Percentiles rank a stretch among this genome's conserved stretches.
These are phyloP conservation scores for Pestalotiopsis sp. DNA, from an alignment of 2,329 filamentous ascomycete species.

Conservation along the genomic window DNA sequence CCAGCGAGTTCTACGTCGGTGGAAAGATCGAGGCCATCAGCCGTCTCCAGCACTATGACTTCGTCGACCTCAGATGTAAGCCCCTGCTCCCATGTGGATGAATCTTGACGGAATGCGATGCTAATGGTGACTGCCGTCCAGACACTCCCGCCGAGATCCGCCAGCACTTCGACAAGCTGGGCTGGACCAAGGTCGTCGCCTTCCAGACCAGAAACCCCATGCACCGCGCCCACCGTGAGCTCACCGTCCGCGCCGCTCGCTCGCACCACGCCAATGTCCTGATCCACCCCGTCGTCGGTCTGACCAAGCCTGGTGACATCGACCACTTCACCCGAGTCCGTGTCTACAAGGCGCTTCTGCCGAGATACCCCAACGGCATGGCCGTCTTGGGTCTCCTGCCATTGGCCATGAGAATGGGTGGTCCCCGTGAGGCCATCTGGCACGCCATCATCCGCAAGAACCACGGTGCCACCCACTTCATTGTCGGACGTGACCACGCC, in stretches of 20 bases:
- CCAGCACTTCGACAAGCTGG: slow-evolving; percentile 98
- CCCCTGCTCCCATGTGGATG: slow-evolving; percentile 13
- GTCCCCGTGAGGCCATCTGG: slow-evolving; percentile 97
- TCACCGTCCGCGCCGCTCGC: slow-evolving; percentile 95
- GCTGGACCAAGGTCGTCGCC: slow-evolving; percentile 95
- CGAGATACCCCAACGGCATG: slow-evolving; percentile 98
- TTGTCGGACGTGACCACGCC: slow-evolving; percentile 96
- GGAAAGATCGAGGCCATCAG: slow-evolving; percentile 96
- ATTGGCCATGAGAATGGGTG: slow-evolving; percentile 98
- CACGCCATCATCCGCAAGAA: slow-evolving; percentile 99
- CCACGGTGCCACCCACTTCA: slow-evolving; percentile 98
- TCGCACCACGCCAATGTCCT: slow-evolving; percentile 97
- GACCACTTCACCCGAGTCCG: slow-evolving; percentile 99
- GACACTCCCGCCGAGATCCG: slow-evolving; percentile 93
- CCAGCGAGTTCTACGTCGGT: slow-evolving; percentile 88
- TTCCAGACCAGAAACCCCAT: slow-evolving; percentile 99
- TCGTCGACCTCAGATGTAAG: slow-evolving; percentile 91
- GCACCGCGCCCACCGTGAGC: slow-evolving; percentile 96
- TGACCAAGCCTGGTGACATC: slow-evolving; percentile 99
- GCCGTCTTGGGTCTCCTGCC: slow-evolving; percentile 92
- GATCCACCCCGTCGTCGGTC: slow-evolving; percentile 96
- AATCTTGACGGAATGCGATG: background rate
- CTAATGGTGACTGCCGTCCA: slow-evolving; percentile 30
- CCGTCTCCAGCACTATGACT: slow-evolving; percentile 97
- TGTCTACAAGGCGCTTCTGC: slow-evolving; percentile 95